These are phyloP conservation scores for Bullera alba DNA, from an alignment of 768 basidiomycete species.

Conservation along the genomic window DNA sequence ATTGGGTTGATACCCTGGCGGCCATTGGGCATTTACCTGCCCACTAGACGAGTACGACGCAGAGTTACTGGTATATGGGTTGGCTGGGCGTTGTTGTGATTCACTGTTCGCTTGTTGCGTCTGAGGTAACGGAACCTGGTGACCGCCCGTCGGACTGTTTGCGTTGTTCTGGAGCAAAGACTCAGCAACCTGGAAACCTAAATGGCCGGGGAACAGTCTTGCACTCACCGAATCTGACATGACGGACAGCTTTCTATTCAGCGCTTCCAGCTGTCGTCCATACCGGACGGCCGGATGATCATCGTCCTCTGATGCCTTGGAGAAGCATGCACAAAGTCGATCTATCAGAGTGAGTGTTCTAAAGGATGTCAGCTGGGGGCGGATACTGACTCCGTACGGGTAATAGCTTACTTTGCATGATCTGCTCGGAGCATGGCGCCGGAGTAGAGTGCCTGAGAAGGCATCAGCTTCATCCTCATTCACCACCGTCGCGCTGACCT, in stretches of 20 bases:
- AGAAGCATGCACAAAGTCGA: slow-evolving; percentile 29
- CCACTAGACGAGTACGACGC: too few species aligned
- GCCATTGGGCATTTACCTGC: too few species aligned
- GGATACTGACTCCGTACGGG: not conserved
- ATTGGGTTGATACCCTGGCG: too few species aligned
- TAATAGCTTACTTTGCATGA: slow-evolving; percentile 24
- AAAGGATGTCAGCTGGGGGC: too few species aligned
- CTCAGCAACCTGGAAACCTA: not conserved
- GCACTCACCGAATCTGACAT: slow-evolving; percentile 22
- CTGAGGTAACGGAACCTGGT: slow-evolving; percentile 8
- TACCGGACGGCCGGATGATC: slow-evolving; percentile 41
- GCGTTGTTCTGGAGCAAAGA: slow-evolving; percentile 7
- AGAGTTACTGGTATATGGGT: not conserved
- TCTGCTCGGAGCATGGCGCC: slow-evolving; percentile 43
- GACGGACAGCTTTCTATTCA: slow-evolving; percentile 26
- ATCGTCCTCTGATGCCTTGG: slow-evolving; percentile 25
- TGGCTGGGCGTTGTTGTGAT: not conserved
- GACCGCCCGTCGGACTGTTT: slow-evolving; percentile 22
- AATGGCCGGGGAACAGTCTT: not conserved
- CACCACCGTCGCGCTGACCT: not conserved
- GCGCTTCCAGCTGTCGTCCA: slow-evolving; percentile 27
- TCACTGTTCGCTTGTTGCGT: not conserved
- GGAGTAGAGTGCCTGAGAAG: slow-evolving; percentile 38
- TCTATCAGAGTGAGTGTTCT: slow-evolving; percentile 37
- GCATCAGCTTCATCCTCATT: not conserved